Base-by-base conservation (phyloP, 2,329 filamentous ascomycete genomes). In the Stagonosporopsis tanaceti region DNA sequence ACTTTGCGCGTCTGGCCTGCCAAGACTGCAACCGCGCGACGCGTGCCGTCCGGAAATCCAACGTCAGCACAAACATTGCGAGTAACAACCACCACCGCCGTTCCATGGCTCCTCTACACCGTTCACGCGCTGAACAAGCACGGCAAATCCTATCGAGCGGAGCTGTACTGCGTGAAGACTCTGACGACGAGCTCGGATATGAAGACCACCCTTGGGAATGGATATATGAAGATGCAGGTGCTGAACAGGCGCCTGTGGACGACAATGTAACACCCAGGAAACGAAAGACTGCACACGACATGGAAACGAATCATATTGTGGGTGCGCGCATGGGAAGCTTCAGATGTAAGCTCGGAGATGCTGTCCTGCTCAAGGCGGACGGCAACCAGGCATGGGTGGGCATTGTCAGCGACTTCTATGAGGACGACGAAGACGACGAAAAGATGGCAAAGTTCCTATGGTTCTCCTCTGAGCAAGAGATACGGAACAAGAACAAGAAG, bases 331-430 rank as follows among this genome's bases (percentile, higher is more conserved):
- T 93, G 84, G 93, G 93, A 24, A 81, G 76, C 12, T 97, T 97
- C 63, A 85, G 89, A 71, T 97, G 93, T 78, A 84, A 80, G 51
- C 75, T 97, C 35, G 95, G 95, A 41, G 93, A 99, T 71, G 85
- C 87, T 20, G 89, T 98, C 34, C 82, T 98, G 38, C 82, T 99
- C 53, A 96, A 96, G 76, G 92, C 93, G 1, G 92, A 96, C 37
- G 92, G 91, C 38, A 92, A 92, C 63, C 92, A 96, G 69, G 90
- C 93, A 11, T 99, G 95, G 93, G 90, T 96, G 2, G 95, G 92
- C 32, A 87, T 99, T 60, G 89, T 97, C 50, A 90, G 89, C 68
- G 88, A 91, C 40, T 97, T 99, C 65, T 74, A 88, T 37, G 88
- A 94, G 42, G 88, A 90, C 42, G 61, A 62, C 41, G 67, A 66